These are phyloP conservation scores for Metschnikowia picachoensis DNA, from an alignment of 805 yeast species.

Conservation along the genomic window DNA sequence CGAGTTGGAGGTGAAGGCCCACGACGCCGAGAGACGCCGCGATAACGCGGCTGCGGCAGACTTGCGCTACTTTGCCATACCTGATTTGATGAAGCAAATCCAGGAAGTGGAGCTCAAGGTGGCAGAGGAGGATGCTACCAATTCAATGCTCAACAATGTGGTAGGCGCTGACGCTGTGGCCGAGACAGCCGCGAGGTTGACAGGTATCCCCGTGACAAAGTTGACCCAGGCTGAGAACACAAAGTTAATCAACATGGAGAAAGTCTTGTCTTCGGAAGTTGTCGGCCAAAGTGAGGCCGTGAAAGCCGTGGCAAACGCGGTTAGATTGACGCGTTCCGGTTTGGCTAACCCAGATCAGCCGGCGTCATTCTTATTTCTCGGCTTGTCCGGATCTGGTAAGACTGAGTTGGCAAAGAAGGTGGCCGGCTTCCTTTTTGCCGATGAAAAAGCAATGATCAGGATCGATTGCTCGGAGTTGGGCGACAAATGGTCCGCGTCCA, in stretches of 20 bases:
- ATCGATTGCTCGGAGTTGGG: conserved; percentile 95
- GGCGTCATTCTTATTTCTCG: conserved; percentile 89
- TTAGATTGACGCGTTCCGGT: conserved; percentile 90
- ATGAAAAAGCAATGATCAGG: conserved; percentile 94
- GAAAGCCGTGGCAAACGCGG: conserved; percentile 92
- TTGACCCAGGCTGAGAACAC: conserved; percentile 92
- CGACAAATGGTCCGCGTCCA: conserved; percentile 94
- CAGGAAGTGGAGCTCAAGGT: conserved; percentile 69
- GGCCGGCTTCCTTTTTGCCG: conserved; percentile 94
- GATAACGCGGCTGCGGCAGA: conserved; percentile 95
- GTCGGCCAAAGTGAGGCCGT: conserved; percentile 97
- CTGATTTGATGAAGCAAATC: conserved; percentile 79
- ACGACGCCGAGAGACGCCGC: conserved; percentile 94
- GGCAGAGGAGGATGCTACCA: conserved; percentile 68
- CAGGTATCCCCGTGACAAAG: conserved; percentile 95
- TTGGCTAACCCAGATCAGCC: conserved; percentile 96
- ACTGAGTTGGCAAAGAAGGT: conserved; percentile 96
- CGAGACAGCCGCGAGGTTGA: conserved; percentile 94
- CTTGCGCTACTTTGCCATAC: conserved; percentile 94
- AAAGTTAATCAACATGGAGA: conserved; percentile 93
- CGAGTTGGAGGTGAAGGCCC: conserved; percentile 88
- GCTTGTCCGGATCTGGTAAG: conserved; percentile 97
- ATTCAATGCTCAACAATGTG: conserved; percentile 76
- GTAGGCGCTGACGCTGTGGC: conserved; percentile 88
- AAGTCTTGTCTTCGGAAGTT: conserved; percentile 71